Conservation (phyloP, 768 basidiomycete species). For the Boletus patriciae region DNA sequence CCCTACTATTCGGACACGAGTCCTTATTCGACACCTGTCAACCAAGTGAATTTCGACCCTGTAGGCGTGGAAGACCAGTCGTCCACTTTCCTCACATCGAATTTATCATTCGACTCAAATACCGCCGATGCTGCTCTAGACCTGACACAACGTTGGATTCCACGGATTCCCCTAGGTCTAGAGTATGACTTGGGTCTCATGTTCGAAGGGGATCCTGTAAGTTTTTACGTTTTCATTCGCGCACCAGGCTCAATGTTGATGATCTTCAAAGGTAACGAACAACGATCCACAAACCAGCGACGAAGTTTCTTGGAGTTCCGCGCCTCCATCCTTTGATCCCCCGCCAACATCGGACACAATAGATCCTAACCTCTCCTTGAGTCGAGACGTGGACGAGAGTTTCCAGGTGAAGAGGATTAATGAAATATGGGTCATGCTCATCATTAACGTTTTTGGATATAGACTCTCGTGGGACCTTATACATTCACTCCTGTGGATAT, state of each 20-base stretch:
- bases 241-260: background rate
- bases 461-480: background rate
- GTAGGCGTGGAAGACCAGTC: background rate
- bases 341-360: background rate
- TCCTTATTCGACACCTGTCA: background rate
- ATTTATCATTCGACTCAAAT: background rate
- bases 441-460: background rate
- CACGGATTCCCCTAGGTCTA: background rate
- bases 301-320: background rate
- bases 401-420: background rate
- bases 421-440: background rate
- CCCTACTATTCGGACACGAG: background rate
- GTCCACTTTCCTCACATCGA: background rate
- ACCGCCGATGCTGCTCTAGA: too few species aligned
- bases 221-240: background rate
- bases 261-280: background rate
- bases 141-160: background rate
- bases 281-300: background rate
- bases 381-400: background rate
- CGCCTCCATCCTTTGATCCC: background rate
- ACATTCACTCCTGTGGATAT: accelerated
- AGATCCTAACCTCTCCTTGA: too few species aligned
- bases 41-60: background rate
- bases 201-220: background rate
- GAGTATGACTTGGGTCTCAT: background rate